A percentile compares a stretch with the other conserved stretches of the same genome.
Conservation (phyloP, 2,329 filamentous ascomycete genomes). For the Venturia pyrina region DNA sequence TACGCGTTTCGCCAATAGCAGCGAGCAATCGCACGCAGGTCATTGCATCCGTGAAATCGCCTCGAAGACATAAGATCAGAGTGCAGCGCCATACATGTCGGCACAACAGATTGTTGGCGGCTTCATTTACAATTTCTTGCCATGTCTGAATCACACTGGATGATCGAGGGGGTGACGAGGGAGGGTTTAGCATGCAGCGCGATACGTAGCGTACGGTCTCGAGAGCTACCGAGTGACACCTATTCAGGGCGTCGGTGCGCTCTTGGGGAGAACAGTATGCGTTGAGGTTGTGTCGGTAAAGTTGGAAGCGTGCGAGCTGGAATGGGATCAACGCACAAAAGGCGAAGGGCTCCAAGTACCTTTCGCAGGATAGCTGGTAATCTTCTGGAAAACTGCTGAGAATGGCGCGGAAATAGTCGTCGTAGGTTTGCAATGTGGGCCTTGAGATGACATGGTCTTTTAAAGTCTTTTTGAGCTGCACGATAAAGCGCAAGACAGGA, state of each 20-base stretch:
- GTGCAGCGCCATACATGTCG: slow-evolving; percentile 81
- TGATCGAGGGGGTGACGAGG: slow-evolving; percentile 18
- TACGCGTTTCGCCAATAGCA: slow-evolving; percentile 59
- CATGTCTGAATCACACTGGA: slow-evolving; percentile 25
- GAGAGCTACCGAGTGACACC: slow-evolving; percentile 62
- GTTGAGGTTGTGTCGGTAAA: slow-evolving; percentile 82
- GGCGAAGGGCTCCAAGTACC: slow-evolving; percentile 61
- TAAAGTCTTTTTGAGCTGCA: slow-evolving; percentile 61
- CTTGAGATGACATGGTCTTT: slow-evolving; percentile 56
- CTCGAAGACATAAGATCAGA: slow-evolving; percentile 66
- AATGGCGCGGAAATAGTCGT: slow-evolving; percentile 69
- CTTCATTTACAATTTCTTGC: slow-evolving; percentile 50
- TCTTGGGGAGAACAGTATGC: slow-evolving; percentile 57
- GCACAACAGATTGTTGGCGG: slow-evolving; percentile 65
- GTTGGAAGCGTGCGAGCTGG: slow-evolving; percentile 70
- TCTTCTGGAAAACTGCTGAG: slow-evolving; percentile 64
- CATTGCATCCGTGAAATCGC: slow-evolving; percentile 61
- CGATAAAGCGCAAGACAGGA: slow-evolving; percentile 69
- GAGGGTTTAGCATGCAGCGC: slow-evolving; percentile 46
- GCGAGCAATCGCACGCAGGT: slow-evolving; percentile 63
- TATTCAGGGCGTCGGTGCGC: slow-evolving; percentile 62
- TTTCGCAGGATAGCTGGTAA: slow-evolving; percentile 57
- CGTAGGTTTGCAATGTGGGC: slow-evolving; percentile 64
- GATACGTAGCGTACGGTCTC: slow-evolving; percentile 71
- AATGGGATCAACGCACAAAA: slow-evolving; percentile 69